Percentiles rank a stretch among this genome's conserved stretches.
phyloP scores from a whole-genome alignment of 2,329 filamentous ascomycete species.

The Aspergillus hiratsukae region DNA sequence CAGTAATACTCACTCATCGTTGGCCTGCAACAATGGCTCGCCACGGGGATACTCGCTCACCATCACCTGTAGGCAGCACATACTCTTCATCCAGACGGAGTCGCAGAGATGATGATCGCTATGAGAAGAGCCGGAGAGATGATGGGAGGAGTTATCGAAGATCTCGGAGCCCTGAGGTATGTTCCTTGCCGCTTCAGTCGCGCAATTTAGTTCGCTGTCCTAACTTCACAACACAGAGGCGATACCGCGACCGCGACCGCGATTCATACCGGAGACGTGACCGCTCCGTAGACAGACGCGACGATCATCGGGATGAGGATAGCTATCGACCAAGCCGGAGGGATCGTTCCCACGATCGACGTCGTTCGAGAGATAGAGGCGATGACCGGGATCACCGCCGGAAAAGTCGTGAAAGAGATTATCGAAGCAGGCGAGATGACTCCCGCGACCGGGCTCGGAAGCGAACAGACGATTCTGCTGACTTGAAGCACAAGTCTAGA shows the following conservation, averaged over 20 bases:
- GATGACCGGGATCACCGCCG: constrained; percentile 56
- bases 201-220: neutral
- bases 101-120: constrained; percentile 51
- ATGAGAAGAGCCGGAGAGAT: constrained; percentile 50
- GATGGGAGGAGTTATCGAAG: constrained; percentile 45
- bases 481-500: constrained; percentile 63
- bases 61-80: constrained; percentile 87
- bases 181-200: constrained; percentile 10
- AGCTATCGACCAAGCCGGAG: constrained; percentile 58
- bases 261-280: constrained; percentile 63
- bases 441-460: constrained; percentile 62
- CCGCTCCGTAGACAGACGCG: constrained; percentile 56
- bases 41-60: constrained; percentile 70
- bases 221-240: constrained; percentile 41
- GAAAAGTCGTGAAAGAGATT: constrained; percentile 65
- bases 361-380: constrained; percentile 54
- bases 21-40: constrained; percentile 56
- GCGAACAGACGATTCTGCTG: constrained; percentile 66
- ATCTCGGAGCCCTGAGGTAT: constrained; percentile 48
- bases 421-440: constrained; percentile 67
- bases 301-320: constrained; percentile 54
- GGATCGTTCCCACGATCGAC: constrained; percentile 62
- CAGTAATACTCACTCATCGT: constrained; percentile 49
- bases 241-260: constrained; percentile 50
- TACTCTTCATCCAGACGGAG: constrained; percentile 65